Conservation (phyloP, 129 eudicot genomes). For the carrot (Daucus carota) region DNA sequence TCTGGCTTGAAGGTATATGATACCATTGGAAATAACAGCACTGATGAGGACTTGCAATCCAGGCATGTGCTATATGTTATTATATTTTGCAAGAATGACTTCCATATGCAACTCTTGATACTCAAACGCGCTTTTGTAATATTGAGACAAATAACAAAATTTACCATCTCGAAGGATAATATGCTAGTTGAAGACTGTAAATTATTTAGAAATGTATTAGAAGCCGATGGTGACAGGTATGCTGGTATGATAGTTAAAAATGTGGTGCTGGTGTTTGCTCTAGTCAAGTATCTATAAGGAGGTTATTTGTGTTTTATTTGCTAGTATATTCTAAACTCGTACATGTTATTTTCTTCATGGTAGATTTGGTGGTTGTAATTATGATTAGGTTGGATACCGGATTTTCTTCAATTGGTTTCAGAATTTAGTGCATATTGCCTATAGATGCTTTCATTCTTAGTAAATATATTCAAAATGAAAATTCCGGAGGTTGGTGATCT, state of each 20-base stretch:
- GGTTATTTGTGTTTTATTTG: not conserved
- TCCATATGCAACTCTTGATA: not conserved
- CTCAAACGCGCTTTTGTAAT: not conserved
- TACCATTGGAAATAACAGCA: constrained; percentile 56
- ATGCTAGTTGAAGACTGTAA: not conserved
- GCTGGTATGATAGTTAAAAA: not conserved
- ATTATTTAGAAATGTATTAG: not conserved
- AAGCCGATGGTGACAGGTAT: not conserved
- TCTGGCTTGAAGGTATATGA: constrained; percentile 65
- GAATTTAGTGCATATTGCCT: not conserved
- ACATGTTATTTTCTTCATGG: not conserved
- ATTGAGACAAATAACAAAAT: not conserved
- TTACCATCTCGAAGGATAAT: not conserved
- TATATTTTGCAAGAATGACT: not conserved
- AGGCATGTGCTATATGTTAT: constrained; percentile 32
- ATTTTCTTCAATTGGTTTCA: not conserved
- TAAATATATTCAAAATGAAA: too few relatives aligned
- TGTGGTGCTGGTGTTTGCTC: not conserved
- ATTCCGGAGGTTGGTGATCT: not conserved
- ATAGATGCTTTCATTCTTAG: not conserved
- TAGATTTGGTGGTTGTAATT: not conserved
- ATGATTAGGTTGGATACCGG: not conserved
- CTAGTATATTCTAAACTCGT: not conserved
- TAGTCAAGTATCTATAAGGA: not conserved
- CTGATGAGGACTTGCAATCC: constrained; percentile 58